These are phyloP conservation scores for Parascedosporium putredinis DNA, from an alignment of 2,329 filamentous ascomycete species.

Conservation along the genomic window DNA sequence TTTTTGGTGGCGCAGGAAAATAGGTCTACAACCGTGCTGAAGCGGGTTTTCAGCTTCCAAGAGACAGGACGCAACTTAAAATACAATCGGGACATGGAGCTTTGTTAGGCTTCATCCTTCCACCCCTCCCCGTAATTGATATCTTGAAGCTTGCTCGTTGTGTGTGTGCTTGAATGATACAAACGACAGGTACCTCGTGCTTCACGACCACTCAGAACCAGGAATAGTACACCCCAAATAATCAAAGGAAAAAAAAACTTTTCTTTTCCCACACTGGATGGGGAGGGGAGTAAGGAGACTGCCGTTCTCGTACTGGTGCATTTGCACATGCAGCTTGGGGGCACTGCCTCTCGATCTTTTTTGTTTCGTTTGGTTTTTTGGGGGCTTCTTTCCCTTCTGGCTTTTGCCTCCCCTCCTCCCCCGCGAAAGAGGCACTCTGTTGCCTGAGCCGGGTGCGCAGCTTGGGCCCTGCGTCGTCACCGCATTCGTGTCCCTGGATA, in stretches of 20 bases:
- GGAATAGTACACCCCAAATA: neutral
- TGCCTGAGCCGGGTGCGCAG: neutral
- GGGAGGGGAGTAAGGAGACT: too few relatives aligned
- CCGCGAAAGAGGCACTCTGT: neutral
- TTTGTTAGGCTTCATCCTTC: neutral
- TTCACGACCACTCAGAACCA: neutral
- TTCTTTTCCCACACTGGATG: neutral
- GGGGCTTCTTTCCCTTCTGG: too few relatives aligned
- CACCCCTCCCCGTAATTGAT: slow-evolving; percentile 2
- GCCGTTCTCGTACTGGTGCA: neutral
- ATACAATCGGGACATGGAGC: too few relatives aligned
- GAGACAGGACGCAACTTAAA: too few relatives aligned
- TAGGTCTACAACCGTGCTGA: neutral
- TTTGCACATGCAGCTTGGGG: slow-evolving; percentile 2
- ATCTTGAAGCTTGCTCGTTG: too few relatives aligned
- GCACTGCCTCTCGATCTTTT: neutral
- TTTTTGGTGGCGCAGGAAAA: neutral
- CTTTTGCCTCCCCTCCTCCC: slow-evolving; percentile 3
- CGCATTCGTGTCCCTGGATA: slow-evolving; percentile 2
- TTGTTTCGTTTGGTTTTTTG: too few relatives aligned
- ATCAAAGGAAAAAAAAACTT: too few relatives aligned
- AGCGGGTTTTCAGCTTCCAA: slow-evolving; percentile 4
- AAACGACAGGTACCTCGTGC: too few relatives aligned
- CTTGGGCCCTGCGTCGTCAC: slow-evolving; percentile 2
- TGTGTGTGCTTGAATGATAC: too few relatives aligned